Base-by-base conservation (phyloP, 345 rosid species). In the Acer saccharum region DNA sequence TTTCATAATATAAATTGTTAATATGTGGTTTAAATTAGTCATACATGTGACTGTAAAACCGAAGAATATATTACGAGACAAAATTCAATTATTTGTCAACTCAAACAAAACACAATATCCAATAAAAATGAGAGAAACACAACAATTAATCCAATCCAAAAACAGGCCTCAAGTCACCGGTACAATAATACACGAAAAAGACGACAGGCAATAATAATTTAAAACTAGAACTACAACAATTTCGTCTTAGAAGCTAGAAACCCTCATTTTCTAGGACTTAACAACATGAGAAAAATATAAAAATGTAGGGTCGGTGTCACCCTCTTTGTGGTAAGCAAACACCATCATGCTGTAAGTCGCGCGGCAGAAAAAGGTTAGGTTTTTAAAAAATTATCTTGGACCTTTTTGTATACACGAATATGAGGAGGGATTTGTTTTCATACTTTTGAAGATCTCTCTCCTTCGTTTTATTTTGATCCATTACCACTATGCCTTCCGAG, bases 271-370 rank as follows among this genome's bases (percentile, higher is more conserved):
- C 80, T 80, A 94, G 88, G 98, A 96, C 89, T 97, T 97, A 84
- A 97, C 77, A 86, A 88, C 94, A 81, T 86, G 84, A 3, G 88
- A 88, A 60, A 97, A 89, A 85, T 97, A 97, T 87, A 94, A 83
- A 88, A 97, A 97, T 48, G 99, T 94, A 2, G 99, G 98, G 81
- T 97, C 96, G 0, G 89, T 60, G 4, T 96, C 93, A 81, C 98
- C 98, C 0, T 94, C 98, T 85, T 89, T 97, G 92, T 97, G 94
- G 90, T 94, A 91, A 61, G 98, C 99, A 76, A 97, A 85, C 62
- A 97, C 99, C 90, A 25, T 25, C 27, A 1, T 25, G 27, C 2
- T 25, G 1, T 25, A 25, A 25, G 1, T 25, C 27, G 27, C 25
- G 25, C 25, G 1, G 25, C 25, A 1, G 25, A 25, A 25, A 25